A percentile compares a stretch with the other conserved stretches of the same genome.
Conservation (phyloP, 164 flowering plant species). For the Tetrastigma voinierianum region DNA sequence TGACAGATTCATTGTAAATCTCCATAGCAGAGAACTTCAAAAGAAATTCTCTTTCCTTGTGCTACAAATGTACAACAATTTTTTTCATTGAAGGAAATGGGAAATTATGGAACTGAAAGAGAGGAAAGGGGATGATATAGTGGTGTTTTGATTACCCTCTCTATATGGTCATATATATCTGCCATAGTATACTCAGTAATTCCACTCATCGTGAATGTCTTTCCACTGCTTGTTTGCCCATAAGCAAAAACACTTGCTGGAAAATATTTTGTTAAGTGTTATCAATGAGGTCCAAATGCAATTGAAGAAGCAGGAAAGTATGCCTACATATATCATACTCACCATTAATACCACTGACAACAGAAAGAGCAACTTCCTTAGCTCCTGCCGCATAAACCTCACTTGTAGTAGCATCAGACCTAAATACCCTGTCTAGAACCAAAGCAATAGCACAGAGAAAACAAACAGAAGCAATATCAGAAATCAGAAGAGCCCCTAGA, state of each 20-base stretch:
- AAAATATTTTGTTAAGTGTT: not conserved
- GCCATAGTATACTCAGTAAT: slow-evolving; percentile 69
- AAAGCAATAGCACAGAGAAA: slow-evolving; percentile 4
- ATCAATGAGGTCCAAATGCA: not conserved
- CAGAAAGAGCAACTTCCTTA: slow-evolving; percentile 85
- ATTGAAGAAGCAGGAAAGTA: not conserved
- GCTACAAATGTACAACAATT: slow-evolving; percentile 45
- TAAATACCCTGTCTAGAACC: slow-evolving; percentile 71
- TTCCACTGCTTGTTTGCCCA: slow-evolving; percentile 99
- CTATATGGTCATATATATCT: slow-evolving; percentile 72
- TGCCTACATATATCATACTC: too few relatives aligned
- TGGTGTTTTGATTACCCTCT: slow-evolving; percentile 44
- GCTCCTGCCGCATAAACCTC: slow-evolving; percentile 86
- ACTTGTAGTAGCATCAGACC: slow-evolving; percentile 56
- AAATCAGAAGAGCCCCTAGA: not conserved
- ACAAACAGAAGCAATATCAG: not conserved
- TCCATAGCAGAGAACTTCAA: slow-evolving; percentile 94
- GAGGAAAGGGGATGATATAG: not conserved
- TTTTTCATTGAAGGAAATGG: not conserved
- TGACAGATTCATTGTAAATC: slow-evolving; percentile 90
- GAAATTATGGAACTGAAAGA: not conserved
- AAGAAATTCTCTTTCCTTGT: slow-evolving; percentile 67
- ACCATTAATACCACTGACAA: slow-evolving; percentile 89
- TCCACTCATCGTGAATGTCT: slow-evolving; percentile 92
- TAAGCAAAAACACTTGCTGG: slow-evolving; percentile 93